A percentile compares a stretch with the other conserved stretches of the same genome.
Evolutionary conservation across 2,329 filamentous ascomycete species (phyloP).

Genomic region (Tolypocladium guangdongense): DNA sequence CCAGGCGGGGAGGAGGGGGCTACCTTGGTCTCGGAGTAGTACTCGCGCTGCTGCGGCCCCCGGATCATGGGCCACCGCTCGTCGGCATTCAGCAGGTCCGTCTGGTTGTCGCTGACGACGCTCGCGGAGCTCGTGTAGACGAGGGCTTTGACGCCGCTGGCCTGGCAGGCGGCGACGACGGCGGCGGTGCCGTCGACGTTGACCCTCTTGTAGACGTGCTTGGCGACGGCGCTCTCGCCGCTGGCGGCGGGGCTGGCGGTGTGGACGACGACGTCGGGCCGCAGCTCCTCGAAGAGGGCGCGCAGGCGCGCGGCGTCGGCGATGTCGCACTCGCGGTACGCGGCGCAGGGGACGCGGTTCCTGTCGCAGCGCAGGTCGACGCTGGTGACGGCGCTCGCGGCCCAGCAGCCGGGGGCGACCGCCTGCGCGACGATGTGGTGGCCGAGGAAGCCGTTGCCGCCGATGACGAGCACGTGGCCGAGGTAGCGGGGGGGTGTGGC

Average conservation of each 20-base stretch:
- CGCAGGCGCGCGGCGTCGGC: conserved; percentile 52
- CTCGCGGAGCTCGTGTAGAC: conserved; percentile 89
- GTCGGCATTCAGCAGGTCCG: conserved; percentile 73
- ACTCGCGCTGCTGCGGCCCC: conserved; percentile 60
- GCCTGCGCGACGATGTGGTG: conserved; percentile 71
- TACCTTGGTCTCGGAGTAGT: conserved; percentile 89
- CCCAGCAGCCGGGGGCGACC: conserved; percentile 35
- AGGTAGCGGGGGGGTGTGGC: conserved; percentile 29
- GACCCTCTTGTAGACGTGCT: conserved; percentile 62
- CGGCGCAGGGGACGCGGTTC: conserved; percentile 50
- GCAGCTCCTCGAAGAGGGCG: conserved; percentile 51
- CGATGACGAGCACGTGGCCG: conserved; percentile 66
- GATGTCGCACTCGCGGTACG: conserved; percentile 70
- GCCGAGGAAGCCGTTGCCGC: conserved; percentile 76
- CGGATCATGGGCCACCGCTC: conserved; percentile 71
- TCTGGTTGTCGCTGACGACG: conserved; percentile 71
- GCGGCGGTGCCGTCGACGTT: conserved; percentile 80
- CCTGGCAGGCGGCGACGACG: conserved; percentile 62
- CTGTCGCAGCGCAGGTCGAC: conserved; percentile 61
- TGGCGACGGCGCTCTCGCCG: conserved; percentile 38
- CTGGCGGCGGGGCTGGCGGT: conserved; percentile 64
- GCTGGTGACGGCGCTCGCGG: conserved; percentile 48
- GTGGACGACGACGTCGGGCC: conserved; percentile 80
- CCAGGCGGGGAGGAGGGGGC: background rate
- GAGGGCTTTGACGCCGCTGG: conserved; percentile 64